Evolutionary conservation across 192 early-diverging fungal species (phyloP), one percentile per base, ranked within the genome.

Genomic region (Paraglomus occultum): DNA sequence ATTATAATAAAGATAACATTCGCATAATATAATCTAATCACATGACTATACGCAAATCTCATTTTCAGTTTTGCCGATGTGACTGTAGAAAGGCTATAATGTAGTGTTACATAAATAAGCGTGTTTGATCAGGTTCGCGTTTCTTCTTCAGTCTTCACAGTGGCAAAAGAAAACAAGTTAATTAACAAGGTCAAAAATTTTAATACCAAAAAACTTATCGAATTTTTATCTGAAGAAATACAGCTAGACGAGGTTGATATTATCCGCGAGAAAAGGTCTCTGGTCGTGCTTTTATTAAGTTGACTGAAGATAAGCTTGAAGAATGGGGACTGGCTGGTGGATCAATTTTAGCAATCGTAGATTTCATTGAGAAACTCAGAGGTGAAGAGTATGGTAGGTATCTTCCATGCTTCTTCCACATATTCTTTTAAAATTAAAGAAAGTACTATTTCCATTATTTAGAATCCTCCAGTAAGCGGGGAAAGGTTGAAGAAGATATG

Each of bases 161-260:
- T n/a, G n/a, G n/a, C n/a, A n/a, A n/a, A n/a, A n/a, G n/a, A n/a
- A n/a, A n/a, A n/a, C n/a, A n/a, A n/a, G n/a, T n/a, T n/a, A n/a
- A n/a, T n/a, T n/a, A n/a, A n/a, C n/a, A n/a, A n/a, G n/a, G n/a
- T n/a, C n/a, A n/a, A n/a, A n/a, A n/a, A n/a, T n/a, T n/a, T n/a
- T n/a, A n/a, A n/a, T n/a, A n/a, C n/a, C n/a, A n/a, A n/a, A n/a
- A n/a, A n/a, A n/a, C n/a, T n/a, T n/a, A n/a, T n/a, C n/a, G n/a
- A n/a, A n/a, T n/a, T n/a, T n/a, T n/a, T n/a, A n/a, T n/a, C n/a
- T n/a, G n/a, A n/a, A n/a, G n/a, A n/a, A n/a, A n/a, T n/a, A n/a
- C n/a, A 71, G 14, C 54, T 71, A 15, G 69, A 71, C 2, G 53
- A 70, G 17, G 67, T 57, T 54, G 67, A 70, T 46, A 58, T 70